Evolutionary conservation across 139 green algal species (phyloP).

Genomic region (Chlorella sp.): DNA sequence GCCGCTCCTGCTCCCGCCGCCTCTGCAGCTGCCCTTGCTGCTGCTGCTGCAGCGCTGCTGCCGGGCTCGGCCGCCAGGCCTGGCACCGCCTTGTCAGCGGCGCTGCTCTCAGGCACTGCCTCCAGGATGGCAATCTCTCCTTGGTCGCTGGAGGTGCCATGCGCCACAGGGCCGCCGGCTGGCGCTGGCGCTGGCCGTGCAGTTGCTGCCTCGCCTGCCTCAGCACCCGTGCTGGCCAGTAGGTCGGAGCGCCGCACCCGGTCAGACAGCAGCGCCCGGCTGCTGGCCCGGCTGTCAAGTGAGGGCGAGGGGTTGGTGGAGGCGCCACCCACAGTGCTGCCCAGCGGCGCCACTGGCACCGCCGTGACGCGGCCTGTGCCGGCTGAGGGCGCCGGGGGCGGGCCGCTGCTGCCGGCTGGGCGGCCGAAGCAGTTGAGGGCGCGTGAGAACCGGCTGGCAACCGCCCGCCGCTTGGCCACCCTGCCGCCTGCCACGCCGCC

Average conservation of each 20-base stretch:
- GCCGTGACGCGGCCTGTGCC: background rate
- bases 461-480: background rate
- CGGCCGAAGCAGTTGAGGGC: conserved; percentile 5
- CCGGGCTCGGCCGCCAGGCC: background rate
- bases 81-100: background rate
- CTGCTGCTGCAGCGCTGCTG: background rate
- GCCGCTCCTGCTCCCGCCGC: background rate
- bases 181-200: background rate
- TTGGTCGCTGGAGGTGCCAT: background rate
- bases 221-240: background rate
- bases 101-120: conserved; percentile 19
- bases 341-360: background rate
- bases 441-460: background rate
- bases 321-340: background rate
- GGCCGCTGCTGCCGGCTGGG: background rate
- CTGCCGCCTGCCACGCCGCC: conserved; percentile 1
- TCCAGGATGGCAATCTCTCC: conserved; percentile 8
- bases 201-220: background rate
- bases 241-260: conserved; percentile 8
- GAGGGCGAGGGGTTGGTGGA: conserved; percentile 18
- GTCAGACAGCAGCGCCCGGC: conserved; percentile 5
- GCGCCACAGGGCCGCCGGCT: background rate
- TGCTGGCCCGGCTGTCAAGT: conserved; percentile 23
- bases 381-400: background rate
- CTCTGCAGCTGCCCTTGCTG: background rate